Evolutionary conservation across 2,329 filamentous ascomycete species (phyloP).

Genomic region (Colletotrichum euphorbiae): DNA sequence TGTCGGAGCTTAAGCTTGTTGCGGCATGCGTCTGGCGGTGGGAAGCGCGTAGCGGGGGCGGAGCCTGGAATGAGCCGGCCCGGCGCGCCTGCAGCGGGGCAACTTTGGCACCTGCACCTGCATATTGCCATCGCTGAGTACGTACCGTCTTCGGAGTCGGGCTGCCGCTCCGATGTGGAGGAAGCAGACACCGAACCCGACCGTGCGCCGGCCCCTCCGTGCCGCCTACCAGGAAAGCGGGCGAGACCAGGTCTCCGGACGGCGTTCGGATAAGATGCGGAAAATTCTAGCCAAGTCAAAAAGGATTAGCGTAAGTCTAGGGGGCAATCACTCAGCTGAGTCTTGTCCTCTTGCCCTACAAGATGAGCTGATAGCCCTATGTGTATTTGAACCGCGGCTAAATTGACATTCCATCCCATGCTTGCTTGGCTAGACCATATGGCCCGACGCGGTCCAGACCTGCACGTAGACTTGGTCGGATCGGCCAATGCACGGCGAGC

Average conservation of each 20-base stretch:
- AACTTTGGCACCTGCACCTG: neutral
- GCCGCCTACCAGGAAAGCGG: constrained; percentile 18
- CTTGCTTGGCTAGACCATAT: neutral
- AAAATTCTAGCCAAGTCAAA: neutral
- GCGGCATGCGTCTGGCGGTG: constrained; percentile 7
- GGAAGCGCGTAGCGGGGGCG: constrained; percentile 16
- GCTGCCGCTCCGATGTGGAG: too few species aligned
- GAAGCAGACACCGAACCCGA: neutral
- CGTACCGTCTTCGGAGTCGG: constrained; percentile 11
- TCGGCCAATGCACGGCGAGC: neutral
- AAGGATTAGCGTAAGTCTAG: neutral
- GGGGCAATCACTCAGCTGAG: neutral
- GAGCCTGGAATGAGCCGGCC: constrained; percentile 27
- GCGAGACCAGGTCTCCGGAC: neutral
- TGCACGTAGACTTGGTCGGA: neutral
- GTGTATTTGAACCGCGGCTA: neutral
- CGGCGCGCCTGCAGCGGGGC: neutral
- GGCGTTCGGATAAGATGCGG: neutral
- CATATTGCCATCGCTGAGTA: neutral
- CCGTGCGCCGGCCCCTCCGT: constrained; percentile 9
- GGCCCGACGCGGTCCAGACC: neutral
- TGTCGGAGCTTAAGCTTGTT: neutral
- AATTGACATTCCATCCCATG: neutral
- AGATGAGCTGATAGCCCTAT: constrained; percentile 12
- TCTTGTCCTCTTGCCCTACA: constrained; percentile 4